Percentiles rank a stretch among this genome's conserved stretches.
These are phyloP conservation scores for Rhizopus arrhizus DNA, from an alignment of 371 early-diverging fungal species.

Conservation along the genomic window DNA sequence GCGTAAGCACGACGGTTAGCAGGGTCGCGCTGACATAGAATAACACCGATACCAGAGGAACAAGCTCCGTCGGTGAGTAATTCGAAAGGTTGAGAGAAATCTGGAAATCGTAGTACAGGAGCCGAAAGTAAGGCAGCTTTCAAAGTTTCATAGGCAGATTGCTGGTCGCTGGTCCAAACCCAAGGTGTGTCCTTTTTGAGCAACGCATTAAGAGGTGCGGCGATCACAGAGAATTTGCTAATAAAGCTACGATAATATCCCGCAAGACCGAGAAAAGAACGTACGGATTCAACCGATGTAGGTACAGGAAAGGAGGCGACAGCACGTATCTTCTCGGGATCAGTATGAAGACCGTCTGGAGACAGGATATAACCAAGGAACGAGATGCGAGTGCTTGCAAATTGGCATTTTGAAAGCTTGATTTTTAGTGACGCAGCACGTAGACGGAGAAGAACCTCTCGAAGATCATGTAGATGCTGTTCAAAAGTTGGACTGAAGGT, in stretches of 20 bases:
- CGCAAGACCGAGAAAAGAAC: slow-evolving; percentile 1
- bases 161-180: slow-evolving; percentile 1
- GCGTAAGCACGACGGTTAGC: no score
- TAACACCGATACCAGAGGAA: slow-evolving; percentile 9
- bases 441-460: slow-evolving; percentile 29
- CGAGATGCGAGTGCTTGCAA: slow-evolving; percentile 24
- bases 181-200: slow-evolving; percentile 14
- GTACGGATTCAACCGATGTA: not conserved
- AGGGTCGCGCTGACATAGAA: slow-evolving; percentile 9
- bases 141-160: slow-evolving; percentile 2
- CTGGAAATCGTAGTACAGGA: slow-evolving; percentile 14
- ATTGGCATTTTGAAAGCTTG: slow-evolving; percentile 46
- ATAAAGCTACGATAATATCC: slow-evolving; percentile 4
- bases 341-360: not conserved
- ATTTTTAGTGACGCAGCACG: slow-evolving; percentile 24
- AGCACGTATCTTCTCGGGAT: slow-evolving; percentile 3
- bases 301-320: not conserved
- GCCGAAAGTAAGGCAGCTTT: slow-evolving; percentile 1
- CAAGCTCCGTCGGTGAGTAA: slow-evolving; percentile 1
- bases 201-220: slow-evolving; percentile 7
- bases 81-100: slow-evolving; percentile 14
- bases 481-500: slow-evolving; percentile 2
- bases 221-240: not conserved
- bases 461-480: slow-evolving; percentile 10
- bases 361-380: slow-evolving; percentile 10